A percentile compares a stretch with the other conserved stretches of the same genome.
Conservation (phyloP, 2,329 filamentous ascomycete species). For the Colletotrichum nymphaeae region DNA sequence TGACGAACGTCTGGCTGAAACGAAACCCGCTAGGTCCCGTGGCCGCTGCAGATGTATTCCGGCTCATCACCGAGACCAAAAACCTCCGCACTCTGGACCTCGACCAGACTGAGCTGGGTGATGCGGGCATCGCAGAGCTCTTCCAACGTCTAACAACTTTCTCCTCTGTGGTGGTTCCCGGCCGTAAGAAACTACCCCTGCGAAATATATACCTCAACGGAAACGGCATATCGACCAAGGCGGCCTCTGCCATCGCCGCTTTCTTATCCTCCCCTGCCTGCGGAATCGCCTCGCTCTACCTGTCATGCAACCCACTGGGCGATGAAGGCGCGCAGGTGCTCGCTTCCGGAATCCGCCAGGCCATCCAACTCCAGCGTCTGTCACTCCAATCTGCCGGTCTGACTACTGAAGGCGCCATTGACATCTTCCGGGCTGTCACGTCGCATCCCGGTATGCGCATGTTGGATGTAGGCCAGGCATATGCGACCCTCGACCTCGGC, state of each 20-base stretch:
- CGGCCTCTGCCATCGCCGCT: conserved; percentile 43
- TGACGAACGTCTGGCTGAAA: conserved; percentile 66
- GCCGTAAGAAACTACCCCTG: conserved; percentile 43
- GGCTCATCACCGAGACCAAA: conserved; percentile 54
- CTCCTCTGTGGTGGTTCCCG: conserved; percentile 42
- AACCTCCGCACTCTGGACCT: conserved; percentile 62
- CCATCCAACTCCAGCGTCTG: conserved; percentile 49
- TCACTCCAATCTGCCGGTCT: conserved; percentile 57
- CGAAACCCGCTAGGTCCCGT: conserved; percentile 60
- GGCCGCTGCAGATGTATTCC: conserved; percentile 53
- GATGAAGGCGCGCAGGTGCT: conserved; percentile 45
- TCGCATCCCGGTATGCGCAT: conserved; percentile 48
- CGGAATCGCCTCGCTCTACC: conserved; percentile 49
- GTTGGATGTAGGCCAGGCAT: conserved; percentile 59
- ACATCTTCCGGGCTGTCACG: conserved; percentile 50
- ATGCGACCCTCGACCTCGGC: conserved; percentile 56
- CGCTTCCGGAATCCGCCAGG: conserved; percentile 45
- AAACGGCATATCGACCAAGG: conserved; percentile 46
- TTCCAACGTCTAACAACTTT: conserved; percentile 51
- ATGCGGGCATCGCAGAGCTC: conserved; percentile 56
- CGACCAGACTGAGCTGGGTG: conserved; percentile 64
- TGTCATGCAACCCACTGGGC: conserved; percentile 52
- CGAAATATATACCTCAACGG: conserved; percentile 51
- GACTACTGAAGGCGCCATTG: conserved; percentile 50
- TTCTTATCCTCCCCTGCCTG: conserved; percentile 48